Percentiles rank a stretch among this genome's conserved stretches.
phyloP scores from a whole-genome alignment of 1,139 yeast species.

The Yamadazyma triangularis region DNA sequence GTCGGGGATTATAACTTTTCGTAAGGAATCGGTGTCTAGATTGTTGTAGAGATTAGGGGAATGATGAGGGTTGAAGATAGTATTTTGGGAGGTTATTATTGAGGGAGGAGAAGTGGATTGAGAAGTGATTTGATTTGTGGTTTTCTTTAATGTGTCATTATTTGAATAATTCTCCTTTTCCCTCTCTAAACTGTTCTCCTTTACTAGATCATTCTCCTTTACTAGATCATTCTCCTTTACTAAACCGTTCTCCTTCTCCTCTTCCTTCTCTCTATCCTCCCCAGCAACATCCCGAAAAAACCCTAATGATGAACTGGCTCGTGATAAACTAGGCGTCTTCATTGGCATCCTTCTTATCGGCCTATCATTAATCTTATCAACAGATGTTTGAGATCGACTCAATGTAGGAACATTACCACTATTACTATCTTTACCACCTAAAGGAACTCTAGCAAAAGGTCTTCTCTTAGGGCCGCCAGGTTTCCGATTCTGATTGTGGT shows the following conservation, averaged over 20 bases:
- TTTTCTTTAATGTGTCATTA: slow-evolving; percentile 4
- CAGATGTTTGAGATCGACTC: slow-evolving; percentile 30
- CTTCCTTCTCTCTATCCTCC: too few species aligned
- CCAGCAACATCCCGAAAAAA: too few species aligned
- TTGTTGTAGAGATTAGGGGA: slow-evolving; percentile 15
- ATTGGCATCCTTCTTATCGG: slow-evolving; percentile 8
- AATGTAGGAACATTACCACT: slow-evolving; percentile 22
- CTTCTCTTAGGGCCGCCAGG: too few species aligned
- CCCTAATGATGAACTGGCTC: slow-evolving; percentile 40
- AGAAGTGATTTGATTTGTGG: too few species aligned
- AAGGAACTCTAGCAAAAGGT: slow-evolving; percentile 30
- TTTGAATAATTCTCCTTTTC: slow-evolving; percentile 1
- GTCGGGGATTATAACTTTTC: slow-evolving; percentile 10
- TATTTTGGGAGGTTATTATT: slow-evolving; percentile 6
- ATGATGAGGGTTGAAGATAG: slow-evolving; percentile 12
- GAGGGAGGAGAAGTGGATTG: too few species aligned
- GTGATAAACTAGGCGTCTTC: slow-evolving; percentile 19
- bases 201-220: slow-evolving; percentile 10
- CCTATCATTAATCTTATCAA: slow-evolving; percentile 11
- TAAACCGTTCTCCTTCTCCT: slow-evolving; percentile 11
- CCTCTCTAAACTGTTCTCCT: not conserved
- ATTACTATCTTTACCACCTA: slow-evolving; percentile 49
- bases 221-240: slow-evolving; percentile 11
- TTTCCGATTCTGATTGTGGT: slow-evolving; percentile 1
- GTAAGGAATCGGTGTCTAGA: slow-evolving; percentile 20